phyloP scores from a whole-genome alignment of 768 basidiomycete species.

The Myochromella boudieri region DNA sequence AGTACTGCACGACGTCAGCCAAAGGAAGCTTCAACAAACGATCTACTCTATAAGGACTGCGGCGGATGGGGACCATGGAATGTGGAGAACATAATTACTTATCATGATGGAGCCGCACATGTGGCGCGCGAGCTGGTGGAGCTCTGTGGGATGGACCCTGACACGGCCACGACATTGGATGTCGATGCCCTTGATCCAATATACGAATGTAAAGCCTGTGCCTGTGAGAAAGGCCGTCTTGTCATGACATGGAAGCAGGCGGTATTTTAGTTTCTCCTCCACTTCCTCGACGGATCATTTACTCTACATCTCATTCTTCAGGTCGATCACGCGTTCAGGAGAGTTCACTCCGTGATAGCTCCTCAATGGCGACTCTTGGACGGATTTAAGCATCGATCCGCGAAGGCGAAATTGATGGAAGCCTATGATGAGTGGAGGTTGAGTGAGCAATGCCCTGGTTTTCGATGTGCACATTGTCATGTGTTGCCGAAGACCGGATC shows the following conservation, averaged over 20 bases:
- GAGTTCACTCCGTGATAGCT: no score
- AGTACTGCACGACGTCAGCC: background rate
- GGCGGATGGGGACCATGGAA: background rate
- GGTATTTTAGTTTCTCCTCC: background rate
- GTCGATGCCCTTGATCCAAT: background rate
- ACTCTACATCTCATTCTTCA: no score
- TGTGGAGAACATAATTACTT: background rate
- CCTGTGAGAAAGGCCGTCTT: background rate
- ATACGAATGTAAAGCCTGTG: background rate
- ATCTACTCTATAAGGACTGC: background rate
- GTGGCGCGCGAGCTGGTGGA: background rate
- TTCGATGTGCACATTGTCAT: conserved; percentile 1
- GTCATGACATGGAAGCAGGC: background rate
- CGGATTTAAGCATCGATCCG: background rate
- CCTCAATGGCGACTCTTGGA: no score
- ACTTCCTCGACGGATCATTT: no score
- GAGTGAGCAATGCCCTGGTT: background rate
- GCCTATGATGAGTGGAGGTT: conserved; percentile 2
- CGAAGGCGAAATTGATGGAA: background rate
- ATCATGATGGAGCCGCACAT: background rate
- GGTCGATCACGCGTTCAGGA: no score
- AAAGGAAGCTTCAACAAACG: background rate
- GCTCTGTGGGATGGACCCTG: background rate
- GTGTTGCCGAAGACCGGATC: background rate
- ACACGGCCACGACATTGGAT: background rate